Evolutionary conservation across 2,329 filamentous ascomycete species (phyloP), one percentile per base, ranked within the genome.

Genomic region (Penicillium brevicompactum): DNA sequence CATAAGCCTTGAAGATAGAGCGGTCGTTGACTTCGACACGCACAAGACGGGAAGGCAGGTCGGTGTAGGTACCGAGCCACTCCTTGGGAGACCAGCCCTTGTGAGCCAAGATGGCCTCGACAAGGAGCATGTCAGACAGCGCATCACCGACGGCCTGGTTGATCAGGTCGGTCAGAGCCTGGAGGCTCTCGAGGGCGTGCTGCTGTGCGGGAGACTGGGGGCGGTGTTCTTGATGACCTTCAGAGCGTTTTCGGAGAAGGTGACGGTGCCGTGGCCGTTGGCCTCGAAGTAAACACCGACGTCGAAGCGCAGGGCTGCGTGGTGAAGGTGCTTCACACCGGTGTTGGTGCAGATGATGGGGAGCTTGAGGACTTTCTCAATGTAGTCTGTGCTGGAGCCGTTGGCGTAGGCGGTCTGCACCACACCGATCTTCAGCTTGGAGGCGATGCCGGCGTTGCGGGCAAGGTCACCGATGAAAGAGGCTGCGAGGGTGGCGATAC

Each of bases 321-420:
- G 94, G 77, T 99, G 94, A 60, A 99, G 84, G 76, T 97, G 90
- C 82, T 99, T 99, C 59, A 99, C 94, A 63, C 94, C 94, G 0
- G 94, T 99, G 13, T 91, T 87, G 1, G 94, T 97, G 82, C 90
- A 96, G 56, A 95, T 87, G 21, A 96, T 91, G 46, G 92, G 92
- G 41, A 99, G 86, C 68, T 90, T 89, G 53, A 97, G 83, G 61
- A 90, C 88, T 73, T 94, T 90, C 71, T 91, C 86, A 51, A 99
- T 89, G 75, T 96, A 97, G 67, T 89, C 88, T 32, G 94, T 97
- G 71, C 91, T 93, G 22, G 93, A 89, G 47, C 94, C 94, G 74
- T 99, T 99, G 73, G 94, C 94, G 72, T 99, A 99, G 18, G 94
- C 94, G 1, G 94, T 99, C 78, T 99, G 94, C 11, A 99, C 89